Conservation (phyloP, 176 grass and related monocot species). For the Phragmites australis region DNA sequence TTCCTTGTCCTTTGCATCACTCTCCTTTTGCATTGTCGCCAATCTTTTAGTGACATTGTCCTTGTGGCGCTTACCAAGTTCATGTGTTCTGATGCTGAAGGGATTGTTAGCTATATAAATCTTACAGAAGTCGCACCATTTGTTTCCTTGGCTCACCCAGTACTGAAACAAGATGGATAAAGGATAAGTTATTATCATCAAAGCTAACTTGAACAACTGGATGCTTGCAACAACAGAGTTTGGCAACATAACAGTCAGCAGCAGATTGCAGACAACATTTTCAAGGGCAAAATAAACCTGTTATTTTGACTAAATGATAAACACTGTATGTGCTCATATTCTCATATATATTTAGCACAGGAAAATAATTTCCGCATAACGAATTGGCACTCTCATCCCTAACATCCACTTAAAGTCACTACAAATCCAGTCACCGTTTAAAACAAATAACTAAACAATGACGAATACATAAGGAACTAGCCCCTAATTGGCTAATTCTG, state of each 20-base stretch:
- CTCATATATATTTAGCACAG: neutral
- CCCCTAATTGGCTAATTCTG: neutral
- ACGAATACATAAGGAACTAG: neutral
- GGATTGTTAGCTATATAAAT: conserved; percentile 85
- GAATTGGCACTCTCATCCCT: neutral
- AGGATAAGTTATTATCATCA: neutral
- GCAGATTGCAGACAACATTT: neutral
- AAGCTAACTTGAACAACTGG: neutral
- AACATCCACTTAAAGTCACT: neutral
- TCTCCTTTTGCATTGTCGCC: conserved; percentile 80
- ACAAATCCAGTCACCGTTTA: neutral
- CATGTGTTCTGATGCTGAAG: conserved; percentile 89
- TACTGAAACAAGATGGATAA: conserved; percentile 63
- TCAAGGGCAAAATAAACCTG: neutral
- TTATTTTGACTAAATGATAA: neutral
- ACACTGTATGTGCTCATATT: neutral
- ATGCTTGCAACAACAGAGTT: neutral
- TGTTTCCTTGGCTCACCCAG: conserved; percentile 99
- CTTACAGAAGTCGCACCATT: conserved; percentile 97
- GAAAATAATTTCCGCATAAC: neutral
- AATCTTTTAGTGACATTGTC: conserved; percentile 81
- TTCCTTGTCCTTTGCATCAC: conserved; percentile 78
- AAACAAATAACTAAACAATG: neutral
- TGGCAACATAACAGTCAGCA: neutral
- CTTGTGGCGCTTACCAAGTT: conserved; percentile 94